Conservation (phyloP, 1,284 basidiomycete species). For the Xerocomus minutiporus region DNA sequence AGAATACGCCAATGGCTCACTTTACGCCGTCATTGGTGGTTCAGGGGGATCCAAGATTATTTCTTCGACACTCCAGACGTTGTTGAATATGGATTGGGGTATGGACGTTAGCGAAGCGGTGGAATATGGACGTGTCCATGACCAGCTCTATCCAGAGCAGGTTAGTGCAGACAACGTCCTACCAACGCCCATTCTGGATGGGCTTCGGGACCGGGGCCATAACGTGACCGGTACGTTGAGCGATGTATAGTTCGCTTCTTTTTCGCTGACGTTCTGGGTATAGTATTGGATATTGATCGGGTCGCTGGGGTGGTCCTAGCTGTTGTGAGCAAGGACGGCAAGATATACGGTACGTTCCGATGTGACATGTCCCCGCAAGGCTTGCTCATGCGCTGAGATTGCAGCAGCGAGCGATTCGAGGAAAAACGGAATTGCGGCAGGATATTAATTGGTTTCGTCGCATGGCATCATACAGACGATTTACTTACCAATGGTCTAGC, state of each 20-base stretch:
- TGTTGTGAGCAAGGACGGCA: conserved; percentile 52
- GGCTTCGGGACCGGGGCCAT: conserved; percentile 63
- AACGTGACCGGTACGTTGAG: conserved; percentile 54
- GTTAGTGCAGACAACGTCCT: conserved; percentile 67
- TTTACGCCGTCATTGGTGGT: conserved; percentile 75
- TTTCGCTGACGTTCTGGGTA: conserved; percentile 5
- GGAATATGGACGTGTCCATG: conserved; percentile 85
- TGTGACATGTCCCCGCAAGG: no score
- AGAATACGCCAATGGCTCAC: conserved; percentile 65
- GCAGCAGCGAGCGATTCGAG: conserved; percentile 79
- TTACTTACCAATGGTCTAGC: background rate
- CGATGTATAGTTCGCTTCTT: background rate
- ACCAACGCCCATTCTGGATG: conserved; percentile 50
- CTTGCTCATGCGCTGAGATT: background rate
- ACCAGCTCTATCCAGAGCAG: conserved; percentile 75
- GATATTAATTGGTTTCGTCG: conserved; percentile 46
- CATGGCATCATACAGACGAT: background rate
- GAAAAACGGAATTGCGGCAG: conserved; percentile 79
- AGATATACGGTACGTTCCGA: conserved; percentile 52
- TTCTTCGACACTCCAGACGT: conserved; percentile 71
- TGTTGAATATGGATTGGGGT: conserved; percentile 82
- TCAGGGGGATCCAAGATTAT: conserved; percentile 89
- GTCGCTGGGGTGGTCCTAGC: conserved; percentile 71
- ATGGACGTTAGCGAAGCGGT: conserved; percentile 77
- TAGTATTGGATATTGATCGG: conserved; percentile 50